These are phyloP conservation scores for Grosmannia huntii DNA, from an alignment of 2,329 filamentous ascomycete species.

Conservation along the genomic window DNA sequence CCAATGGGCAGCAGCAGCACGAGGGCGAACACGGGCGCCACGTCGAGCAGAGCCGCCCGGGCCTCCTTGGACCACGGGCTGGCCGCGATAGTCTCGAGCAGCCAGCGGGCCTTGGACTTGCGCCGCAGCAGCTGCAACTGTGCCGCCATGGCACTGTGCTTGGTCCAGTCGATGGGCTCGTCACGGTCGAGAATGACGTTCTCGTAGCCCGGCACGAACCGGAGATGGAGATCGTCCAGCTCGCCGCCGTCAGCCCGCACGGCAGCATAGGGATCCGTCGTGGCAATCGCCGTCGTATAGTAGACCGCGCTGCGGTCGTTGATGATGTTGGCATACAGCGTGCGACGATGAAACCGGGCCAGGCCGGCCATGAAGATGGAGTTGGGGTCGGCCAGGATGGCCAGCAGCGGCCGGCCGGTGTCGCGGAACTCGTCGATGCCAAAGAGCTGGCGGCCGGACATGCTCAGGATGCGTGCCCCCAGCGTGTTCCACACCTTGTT, in stretches of 20 bases:
- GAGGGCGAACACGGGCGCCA: slow-evolving; percentile 46
- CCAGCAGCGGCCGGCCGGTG: slow-evolving; percentile 67
- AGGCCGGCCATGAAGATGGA: slow-evolving; percentile 79
- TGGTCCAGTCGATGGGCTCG: slow-evolving; percentile 34
- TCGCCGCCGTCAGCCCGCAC: slow-evolving; percentile 23
- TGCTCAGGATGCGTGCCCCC: slow-evolving; percentile 67
- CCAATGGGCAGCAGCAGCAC: slow-evolving; percentile 62
- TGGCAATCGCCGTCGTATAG: slow-evolving; percentile 70
- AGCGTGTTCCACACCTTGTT: slow-evolving; percentile 70
- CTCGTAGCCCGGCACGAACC: slow-evolving; percentile 62
- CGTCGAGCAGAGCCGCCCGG: slow-evolving; percentile 5
- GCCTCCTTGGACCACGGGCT: slow-evolving; percentile 8
- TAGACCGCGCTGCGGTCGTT: slow-evolving; percentile 75
- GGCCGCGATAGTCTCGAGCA: slow-evolving; percentile 5
- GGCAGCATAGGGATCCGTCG: slow-evolving; percentile 59
- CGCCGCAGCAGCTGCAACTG: neutral
- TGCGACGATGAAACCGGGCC: slow-evolving; percentile 60
- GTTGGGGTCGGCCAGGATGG: slow-evolving; percentile 67
- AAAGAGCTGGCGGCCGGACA: slow-evolving; percentile 78
- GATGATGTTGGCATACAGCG: slow-evolving; percentile 72
- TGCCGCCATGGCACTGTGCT: neutral
- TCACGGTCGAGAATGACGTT: slow-evolving; percentile 61
- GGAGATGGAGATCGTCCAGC: slow-evolving; percentile 53
- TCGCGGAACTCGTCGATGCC: slow-evolving; percentile 74
- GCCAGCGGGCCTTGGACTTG: neutral